Evolutionary conservation across 257 asterid species (phyloP).

Genomic region (Nicotiana tomentosiformis): DNA sequence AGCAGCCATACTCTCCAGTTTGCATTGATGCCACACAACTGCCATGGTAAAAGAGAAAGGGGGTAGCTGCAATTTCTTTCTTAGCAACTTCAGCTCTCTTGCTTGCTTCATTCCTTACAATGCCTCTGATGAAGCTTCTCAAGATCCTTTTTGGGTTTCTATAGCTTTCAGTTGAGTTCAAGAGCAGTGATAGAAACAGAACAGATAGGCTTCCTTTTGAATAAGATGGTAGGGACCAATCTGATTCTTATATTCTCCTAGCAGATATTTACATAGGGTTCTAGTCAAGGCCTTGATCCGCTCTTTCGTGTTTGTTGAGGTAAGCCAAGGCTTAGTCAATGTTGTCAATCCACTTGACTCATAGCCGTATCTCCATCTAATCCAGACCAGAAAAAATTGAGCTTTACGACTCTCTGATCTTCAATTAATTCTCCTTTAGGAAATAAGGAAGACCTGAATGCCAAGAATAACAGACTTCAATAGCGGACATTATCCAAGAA

Average conservation of each 20-base stretch:
- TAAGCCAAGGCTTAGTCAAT: not conserved
- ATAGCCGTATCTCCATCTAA: not conserved
- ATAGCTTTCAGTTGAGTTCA: not conserved
- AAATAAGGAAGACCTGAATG: not conserved
- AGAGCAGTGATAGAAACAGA: not conserved
- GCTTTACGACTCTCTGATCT: not conserved
- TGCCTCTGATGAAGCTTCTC: not conserved
- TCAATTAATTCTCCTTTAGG: not conserved
- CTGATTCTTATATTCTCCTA: not conserved
- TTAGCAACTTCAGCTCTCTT: not conserved
- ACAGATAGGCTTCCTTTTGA: not conserved
- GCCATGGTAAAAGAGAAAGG: not conserved
- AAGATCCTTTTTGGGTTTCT: not conserved
- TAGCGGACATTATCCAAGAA: not conserved
- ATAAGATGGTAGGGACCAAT: not conserved
- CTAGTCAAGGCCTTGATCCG: not conserved
- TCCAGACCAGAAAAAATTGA: not conserved
- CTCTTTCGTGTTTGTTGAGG: not conserved
- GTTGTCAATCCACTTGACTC: not conserved
- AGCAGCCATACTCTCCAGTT: not conserved
- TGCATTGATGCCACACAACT: not conserved
- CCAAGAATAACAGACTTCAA: not conserved
- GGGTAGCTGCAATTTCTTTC: not conserved
- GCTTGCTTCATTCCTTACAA: not conserved
- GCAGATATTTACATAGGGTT: not conserved